Conservation (phyloP, 371 early-diverging fungal genomes). For the Mortierella sp. region DNA sequence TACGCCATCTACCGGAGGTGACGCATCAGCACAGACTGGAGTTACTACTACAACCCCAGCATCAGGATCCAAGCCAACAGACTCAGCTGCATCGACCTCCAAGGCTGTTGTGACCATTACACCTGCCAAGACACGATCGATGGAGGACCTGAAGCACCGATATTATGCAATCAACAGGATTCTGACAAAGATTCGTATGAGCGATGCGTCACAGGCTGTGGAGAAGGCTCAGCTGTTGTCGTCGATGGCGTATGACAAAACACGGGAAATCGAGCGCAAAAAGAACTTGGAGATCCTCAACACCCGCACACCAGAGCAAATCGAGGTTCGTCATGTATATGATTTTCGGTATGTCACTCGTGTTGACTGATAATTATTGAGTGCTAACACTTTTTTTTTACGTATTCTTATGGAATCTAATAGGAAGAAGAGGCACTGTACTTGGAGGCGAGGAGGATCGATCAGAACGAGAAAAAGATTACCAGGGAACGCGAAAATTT, state of each 20-base stretch:
- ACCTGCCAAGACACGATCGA: constrained; percentile 56
- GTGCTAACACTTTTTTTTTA: neutral
- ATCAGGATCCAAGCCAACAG: neutral
- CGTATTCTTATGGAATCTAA: neutral
- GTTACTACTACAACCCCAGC: neutral
- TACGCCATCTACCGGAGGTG: neutral
- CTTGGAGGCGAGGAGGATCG: constrained; percentile 83
- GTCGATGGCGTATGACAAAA: constrained; percentile 49
- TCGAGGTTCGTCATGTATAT: constrained; percentile 62
- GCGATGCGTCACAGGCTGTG: constrained; percentile 47
- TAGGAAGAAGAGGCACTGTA: constrained; percentile 86
- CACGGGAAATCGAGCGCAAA: constrained; percentile 84
- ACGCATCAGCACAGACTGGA: neutral
- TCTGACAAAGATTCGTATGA: constrained; percentile 33
- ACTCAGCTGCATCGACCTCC: constrained; percentile 4
- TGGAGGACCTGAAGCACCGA: constrained; percentile 59
- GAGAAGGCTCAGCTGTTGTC: constrained; percentile 53
- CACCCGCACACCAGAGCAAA: constrained; percentile 81
- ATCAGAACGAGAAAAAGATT: constrained; percentile 81
- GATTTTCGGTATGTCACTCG: neutral
- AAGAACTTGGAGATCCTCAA: constrained; percentile 79
- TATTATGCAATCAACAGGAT: constrained; percentile 38
- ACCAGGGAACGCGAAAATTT: constrained; percentile 82
- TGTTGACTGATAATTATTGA: neutral
- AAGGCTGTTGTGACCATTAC: constrained; percentile 24